Base-by-base conservation (phyloP, 352 stramenopile species). In the Synura sp. region DNA sequence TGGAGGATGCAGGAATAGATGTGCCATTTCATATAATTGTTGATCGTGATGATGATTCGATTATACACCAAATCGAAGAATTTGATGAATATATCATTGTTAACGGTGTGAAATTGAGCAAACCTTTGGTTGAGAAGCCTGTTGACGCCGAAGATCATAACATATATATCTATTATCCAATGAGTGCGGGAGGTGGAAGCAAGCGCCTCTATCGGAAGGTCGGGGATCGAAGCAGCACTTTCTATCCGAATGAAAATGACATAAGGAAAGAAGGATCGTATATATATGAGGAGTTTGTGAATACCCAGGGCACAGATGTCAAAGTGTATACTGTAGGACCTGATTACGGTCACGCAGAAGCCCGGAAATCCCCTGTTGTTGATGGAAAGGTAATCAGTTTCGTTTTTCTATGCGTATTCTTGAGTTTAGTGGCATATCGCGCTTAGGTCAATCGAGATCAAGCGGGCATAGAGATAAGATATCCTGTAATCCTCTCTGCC, bases 111-210 rank as follows among this genome's bases (percentile, higher is more conserved):
- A 88, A 87, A 55, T 96, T 99, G 76, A 91, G 98, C 83, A 99
- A 99, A 84, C 97, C 96, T 0, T 99, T 99, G 80, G 96, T 99
- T 0, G 97, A 99, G 85, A 99, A 99, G 85, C 97, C 97, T 0
- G 94, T 97, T 0, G 88, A 99, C 83, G 94, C 95, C 0, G 97
- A 99, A 79, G 95, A 99, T 87, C 97, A 99, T 85, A 99, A 99
- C 81, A 95, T 55, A 55, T 55, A 19, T 55, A 99, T 99, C 81
- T 99, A 99, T 84, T 99, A 99, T 81, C 96, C 96, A 0, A 95
- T 91, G 27, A 97, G 88, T 74, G 94, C 95, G 12, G 97, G 96
- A 31, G 96, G 97, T 27, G 96, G 97, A 31, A 98, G 93, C 82
- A 99, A 99, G 83, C 95, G 96, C 25, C 83, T 99, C 0, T 99